Conservation (phyloP, 805 yeast species). For the Monosporozyma aquatica region DNA sequence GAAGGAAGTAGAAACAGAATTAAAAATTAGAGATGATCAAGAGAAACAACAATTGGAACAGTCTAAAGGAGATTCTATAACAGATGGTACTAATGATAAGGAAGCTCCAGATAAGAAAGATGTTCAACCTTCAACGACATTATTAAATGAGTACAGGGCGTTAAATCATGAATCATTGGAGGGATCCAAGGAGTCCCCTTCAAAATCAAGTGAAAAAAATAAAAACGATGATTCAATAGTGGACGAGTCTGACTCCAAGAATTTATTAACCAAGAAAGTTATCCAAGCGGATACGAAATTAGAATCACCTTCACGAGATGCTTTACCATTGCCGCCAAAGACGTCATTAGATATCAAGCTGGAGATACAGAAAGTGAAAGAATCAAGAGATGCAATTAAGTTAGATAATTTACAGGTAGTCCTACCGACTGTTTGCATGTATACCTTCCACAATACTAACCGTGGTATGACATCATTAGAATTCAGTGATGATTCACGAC, state of each 20-base stretch:
- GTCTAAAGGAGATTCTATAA: not conserved
- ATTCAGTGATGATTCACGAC: slow-evolving; percentile 77
- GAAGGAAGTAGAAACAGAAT: slow-evolving; percentile 75
- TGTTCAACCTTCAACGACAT: slow-evolving; percentile 22
- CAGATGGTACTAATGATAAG: not conserved
- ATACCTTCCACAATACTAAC: slow-evolving; percentile 92
- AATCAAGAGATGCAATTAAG: slow-evolving; percentile 65
- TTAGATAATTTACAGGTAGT: slow-evolving; percentile 65
- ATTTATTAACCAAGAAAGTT: slow-evolving; percentile 15
- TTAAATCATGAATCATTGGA: slow-evolving; percentile 38
- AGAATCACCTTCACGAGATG: slow-evolving; percentile 65
- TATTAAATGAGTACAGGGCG: slow-evolving; percentile 60
- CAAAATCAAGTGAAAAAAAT: slow-evolving; percentile 7
- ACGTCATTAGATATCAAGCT: slow-evolving; percentile 71
- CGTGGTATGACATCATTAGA: slow-evolving; percentile 78
- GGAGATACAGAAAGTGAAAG: slow-evolving; percentile 71
- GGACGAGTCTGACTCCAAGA: slow-evolving; percentile 7
- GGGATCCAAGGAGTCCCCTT: slow-evolving; percentile 7
- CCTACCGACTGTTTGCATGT: slow-evolving; percentile 94
- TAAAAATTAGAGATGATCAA: slow-evolving; percentile 68
- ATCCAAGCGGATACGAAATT: slow-evolving; percentile 32
- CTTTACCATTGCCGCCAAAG: slow-evolving; percentile 78
- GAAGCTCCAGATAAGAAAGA: not conserved
- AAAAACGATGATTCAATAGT: slow-evolving; percentile 6
- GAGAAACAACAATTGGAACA: slow-evolving; percentile 33